Evolutionary conservation across 169 alveolate genomes (phyloP).

Genomic region (Plasmodium vivax): DNA sequence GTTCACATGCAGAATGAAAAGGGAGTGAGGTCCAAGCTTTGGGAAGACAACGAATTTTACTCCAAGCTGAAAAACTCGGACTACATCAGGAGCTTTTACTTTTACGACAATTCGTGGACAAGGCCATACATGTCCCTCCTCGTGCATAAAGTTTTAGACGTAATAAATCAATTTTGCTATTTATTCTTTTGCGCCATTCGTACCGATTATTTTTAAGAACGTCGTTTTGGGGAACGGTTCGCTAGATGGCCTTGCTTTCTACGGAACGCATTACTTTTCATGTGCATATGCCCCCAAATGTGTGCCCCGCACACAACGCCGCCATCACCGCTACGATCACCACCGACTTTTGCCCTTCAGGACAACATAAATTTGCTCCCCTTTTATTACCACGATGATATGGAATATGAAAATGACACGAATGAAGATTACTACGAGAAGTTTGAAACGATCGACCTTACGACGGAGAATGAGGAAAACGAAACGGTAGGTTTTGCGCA

Average conservation of each 20-base stretch:
- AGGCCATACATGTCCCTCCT: constrained; percentile 67
- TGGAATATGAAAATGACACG: constrained; percentile 72
- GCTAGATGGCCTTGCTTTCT: background rate
- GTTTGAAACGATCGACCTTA: constrained; percentile 58
- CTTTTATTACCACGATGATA: constrained; percentile 66
- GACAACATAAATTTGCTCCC: constrained; percentile 60
- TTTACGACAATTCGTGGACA: constrained; percentile 70
- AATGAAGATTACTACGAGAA: constrained; percentile 70
- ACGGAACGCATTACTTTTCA: background rate
- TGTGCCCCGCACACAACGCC: background rate
- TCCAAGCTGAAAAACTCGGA: constrained; percentile 48
- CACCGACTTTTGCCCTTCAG: background rate
- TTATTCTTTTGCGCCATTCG: background rate
- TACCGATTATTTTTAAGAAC: background rate
- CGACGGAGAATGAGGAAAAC: constrained; percentile 74
- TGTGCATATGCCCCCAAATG: background rate
- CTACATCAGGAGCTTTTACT: constrained; percentile 60
- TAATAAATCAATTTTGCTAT: background rate
- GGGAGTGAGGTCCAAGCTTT: constrained; percentile 47
- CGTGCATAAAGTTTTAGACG: constrained; percentile 69
- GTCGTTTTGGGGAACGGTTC: background rate
- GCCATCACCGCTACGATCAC: background rate
- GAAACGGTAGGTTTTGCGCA: constrained; percentile 31
- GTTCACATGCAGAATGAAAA: constrained; percentile 39
- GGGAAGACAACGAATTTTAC: constrained; percentile 73